A percentile compares a stretch with the other conserved stretches of the same genome.
phyloP scores from a whole-genome alignment of 75 land plant species.

The Cryptomeria japonica region DNA sequence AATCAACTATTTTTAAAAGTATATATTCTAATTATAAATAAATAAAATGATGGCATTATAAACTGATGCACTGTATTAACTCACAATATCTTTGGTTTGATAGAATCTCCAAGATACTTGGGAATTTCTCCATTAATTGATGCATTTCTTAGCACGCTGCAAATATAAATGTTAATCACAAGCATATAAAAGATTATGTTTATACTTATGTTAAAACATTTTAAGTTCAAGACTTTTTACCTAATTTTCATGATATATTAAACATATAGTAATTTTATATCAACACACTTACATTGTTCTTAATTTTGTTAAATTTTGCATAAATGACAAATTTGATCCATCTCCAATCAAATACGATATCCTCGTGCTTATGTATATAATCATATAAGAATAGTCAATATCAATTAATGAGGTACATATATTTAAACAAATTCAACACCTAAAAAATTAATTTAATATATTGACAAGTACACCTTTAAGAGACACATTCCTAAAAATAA shows the following conservation, averaged over 20 bases:
- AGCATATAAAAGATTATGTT: neutral
- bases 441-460: neutral
- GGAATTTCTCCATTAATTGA: slow-evolving; percentile 42
- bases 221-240: neutral
- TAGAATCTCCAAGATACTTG: slow-evolving; percentile 8
- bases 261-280: neutral
- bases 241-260: neutral
- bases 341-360: slow-evolving; percentile 43
- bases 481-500: neutral
- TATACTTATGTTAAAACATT: neutral
- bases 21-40: too few relatives aligned
- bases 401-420: neutral
- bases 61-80: slow-evolving; percentile 9
- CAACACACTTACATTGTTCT: slow-evolving; percentile 17
- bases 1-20: too few relatives aligned
- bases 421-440: neutral
- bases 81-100: slow-evolving; percentile 28
- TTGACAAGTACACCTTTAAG: neutral
- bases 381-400: neutral
- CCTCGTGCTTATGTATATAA: slow-evolving; percentile 33
- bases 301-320: slow-evolving; percentile 18
- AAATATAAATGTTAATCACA: neutral
- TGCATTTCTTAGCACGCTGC: slow-evolving; percentile 53
- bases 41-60: too few relatives aligned
- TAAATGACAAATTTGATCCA: slow-evolving; percentile 22